Conservation (phyloP, 305 asterid species). For the Nicotiana rustica region DNA sequence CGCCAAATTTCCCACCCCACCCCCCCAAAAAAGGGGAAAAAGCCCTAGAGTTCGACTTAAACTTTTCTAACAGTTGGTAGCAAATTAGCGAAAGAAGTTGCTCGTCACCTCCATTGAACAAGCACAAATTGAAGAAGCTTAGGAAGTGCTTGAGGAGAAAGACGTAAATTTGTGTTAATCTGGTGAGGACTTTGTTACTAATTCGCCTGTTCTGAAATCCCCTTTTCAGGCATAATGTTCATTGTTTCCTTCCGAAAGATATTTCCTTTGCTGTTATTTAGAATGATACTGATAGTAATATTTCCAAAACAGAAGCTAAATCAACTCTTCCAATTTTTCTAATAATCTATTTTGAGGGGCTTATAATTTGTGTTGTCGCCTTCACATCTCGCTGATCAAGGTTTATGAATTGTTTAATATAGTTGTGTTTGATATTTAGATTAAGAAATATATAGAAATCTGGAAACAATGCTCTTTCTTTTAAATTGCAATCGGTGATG, state of each 20-base stretch:
- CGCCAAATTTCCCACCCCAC: too few species aligned
- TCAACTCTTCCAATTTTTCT: neutral
- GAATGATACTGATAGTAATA: neutral
- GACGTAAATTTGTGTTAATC: conserved; percentile 41
- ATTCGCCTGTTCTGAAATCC: neutral
- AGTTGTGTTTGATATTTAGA: too few species aligned
- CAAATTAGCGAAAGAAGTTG: too few species aligned
- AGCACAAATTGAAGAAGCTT: conserved; percentile 83
- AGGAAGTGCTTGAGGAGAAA: conserved; percentile 69
- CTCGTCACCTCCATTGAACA: conserved; percentile 49
- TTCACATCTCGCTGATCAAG: neutral
- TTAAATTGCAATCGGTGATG: neutral
- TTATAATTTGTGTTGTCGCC: neutral
- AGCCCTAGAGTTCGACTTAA: too few species aligned
- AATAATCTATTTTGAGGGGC: neutral
- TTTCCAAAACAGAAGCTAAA: neutral
- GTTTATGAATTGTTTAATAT: too few species aligned
- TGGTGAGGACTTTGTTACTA: neutral
- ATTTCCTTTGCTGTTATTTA: neutral
- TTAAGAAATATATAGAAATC: too few species aligned
- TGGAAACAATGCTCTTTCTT: neutral
- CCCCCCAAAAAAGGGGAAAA: too few species aligned
- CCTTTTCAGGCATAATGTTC: neutral
- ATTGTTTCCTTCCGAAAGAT: neutral
- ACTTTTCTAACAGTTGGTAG: too few species aligned